Evolutionary conservation across 306 rosid species (phyloP).

Genomic region (Carpinus viminea): DNA sequence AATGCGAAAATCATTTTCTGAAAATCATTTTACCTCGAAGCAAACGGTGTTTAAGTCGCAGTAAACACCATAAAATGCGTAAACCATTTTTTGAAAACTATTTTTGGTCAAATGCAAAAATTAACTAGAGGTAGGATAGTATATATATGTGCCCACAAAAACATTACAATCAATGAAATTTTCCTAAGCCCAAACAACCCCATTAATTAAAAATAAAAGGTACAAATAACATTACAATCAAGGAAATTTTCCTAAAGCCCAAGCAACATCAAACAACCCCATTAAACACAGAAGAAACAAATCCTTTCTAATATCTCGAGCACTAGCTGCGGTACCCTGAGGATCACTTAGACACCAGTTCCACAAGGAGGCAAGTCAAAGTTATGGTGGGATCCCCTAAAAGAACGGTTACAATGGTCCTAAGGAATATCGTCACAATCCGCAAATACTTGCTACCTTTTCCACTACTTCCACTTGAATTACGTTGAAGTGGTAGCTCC

Average conservation of each 20-base stretch:
- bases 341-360: not conserved
- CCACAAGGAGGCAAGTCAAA: not conserved
- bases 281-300: not conserved
- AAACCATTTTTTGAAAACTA: no score
- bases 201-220: no score
- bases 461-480: not conserved
- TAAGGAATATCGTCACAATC: not conserved
- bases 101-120: no score
- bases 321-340: not conserved
- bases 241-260: not conserved
- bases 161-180: no score
- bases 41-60: no score
- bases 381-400: constrained; percentile 18
- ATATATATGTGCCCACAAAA: no score
- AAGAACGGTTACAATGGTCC: constrained; percentile 4
- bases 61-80: no score
- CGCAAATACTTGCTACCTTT: not conserved
- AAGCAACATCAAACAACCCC: not conserved
- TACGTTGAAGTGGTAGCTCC: constrained; percentile 3
- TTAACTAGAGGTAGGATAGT: not conserved
- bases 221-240: not conserved
- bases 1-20: no score
- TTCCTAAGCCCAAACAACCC: no score
- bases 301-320: not conserved
- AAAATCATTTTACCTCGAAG: no score